These are phyloP conservation scores for Centella asiatica DNA, from an alignment of 129 eudicot species.

Conservation along the genomic window DNA sequence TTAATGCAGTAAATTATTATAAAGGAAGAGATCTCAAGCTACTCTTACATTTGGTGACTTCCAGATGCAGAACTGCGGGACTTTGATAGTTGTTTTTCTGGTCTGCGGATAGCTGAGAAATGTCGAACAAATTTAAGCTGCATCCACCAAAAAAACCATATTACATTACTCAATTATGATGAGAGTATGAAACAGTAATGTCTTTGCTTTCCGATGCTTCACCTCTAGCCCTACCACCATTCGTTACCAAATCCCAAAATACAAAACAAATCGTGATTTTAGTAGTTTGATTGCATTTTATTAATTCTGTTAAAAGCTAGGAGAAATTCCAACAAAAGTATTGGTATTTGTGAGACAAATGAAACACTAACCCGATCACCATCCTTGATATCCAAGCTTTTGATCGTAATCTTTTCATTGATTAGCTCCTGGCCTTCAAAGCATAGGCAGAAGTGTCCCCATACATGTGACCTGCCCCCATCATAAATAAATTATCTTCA, in stretches of 20 bases:
- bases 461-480: constrained; percentile 12
- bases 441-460: constrained; percentile 9
- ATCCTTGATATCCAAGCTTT: constrained; percentile 6
- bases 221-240: too few species aligned
- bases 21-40: too few species aligned
- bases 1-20: too few species aligned
- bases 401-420: neutral
- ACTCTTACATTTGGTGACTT: constrained; percentile 11
- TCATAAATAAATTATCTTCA: too few species aligned
- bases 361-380: constrained; percentile 10
- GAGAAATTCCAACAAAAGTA: too few species aligned
- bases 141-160: neutral
- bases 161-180: too few species aligned
- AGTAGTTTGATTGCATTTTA: too few species aligned
- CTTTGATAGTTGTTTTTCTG: constrained; percentile 5
- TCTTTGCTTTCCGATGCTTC: too few species aligned
- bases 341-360: too few species aligned
- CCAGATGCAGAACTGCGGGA: neutral
- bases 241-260: too few species aligned
- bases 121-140: constrained; percentile 28
- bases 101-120: constrained; percentile 17
- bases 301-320: too few species aligned
- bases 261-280: too few species aligned
- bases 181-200: neutral
- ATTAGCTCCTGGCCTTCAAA: neutral